phyloP scores from a whole-genome alignment of 805 yeast species.

The Scheffersomyces coipomensis region DNA sequence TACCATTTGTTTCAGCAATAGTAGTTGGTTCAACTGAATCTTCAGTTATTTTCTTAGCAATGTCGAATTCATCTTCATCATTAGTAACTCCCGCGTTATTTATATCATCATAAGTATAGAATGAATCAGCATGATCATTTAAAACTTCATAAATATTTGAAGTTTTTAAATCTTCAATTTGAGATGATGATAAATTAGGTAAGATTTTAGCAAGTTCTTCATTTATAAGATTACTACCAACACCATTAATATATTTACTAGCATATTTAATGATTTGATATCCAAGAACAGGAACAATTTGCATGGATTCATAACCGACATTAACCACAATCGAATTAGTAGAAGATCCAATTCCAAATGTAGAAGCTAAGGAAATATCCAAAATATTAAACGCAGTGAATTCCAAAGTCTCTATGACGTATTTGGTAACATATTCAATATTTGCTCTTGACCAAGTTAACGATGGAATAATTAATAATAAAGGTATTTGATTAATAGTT shows the following conservation, averaged over 20 bases:
- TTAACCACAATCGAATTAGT: conserved; percentile 75
- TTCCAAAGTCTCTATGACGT: conserved; percentile 70
- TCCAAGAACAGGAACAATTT: conserved; percentile 77
- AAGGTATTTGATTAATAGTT: conserved; percentile 66
- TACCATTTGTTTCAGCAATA: conserved; percentile 56
- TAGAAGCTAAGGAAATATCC: conserved; percentile 65
- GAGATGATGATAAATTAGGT: conserved; percentile 55
- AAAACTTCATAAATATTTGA: conserved; percentile 80
- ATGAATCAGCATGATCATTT: conserved; percentile 63
- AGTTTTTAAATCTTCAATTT: conserved; percentile 71
- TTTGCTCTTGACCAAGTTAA: conserved; percentile 65
- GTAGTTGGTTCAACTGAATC: conserved; percentile 25
- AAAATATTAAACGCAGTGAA: conserved; percentile 70
- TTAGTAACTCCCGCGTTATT: conserved; percentile 23
- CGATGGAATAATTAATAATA: conserved; percentile 63
- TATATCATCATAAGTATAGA: conserved; percentile 57
- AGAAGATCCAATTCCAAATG: conserved; percentile 69
- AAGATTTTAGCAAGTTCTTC: conserved; percentile 48
- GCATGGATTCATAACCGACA: conserved; percentile 73
- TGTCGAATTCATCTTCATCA: conserved; percentile 74
- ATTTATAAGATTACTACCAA: conserved; percentile 73
- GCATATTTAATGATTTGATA: conserved; percentile 63
- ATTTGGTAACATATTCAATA: conserved; percentile 69
- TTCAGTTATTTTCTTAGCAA: conserved; percentile 84
- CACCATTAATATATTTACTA: conserved; percentile 35